phyloP scores from a whole-genome alignment of 768 basidiomycete genomes.

The Mycena belliarum region DNA sequence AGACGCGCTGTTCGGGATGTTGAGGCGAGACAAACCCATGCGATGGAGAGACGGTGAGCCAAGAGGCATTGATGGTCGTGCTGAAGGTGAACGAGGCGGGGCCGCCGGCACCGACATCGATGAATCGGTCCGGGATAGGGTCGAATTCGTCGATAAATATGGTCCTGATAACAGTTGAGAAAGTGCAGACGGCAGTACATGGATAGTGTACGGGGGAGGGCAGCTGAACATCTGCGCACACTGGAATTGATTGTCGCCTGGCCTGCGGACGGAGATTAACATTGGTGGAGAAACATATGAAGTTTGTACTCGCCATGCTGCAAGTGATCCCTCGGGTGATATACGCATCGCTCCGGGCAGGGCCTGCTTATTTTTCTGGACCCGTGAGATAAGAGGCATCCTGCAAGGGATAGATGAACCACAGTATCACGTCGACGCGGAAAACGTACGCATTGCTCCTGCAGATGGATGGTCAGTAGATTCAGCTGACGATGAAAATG shows the following conservation, averaged over 20 bases:
- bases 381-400: conserved; percentile 53
- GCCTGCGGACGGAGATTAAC: conserved; percentile 38
- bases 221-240: conserved; percentile 47
- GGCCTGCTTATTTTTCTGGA: conserved; percentile 56
- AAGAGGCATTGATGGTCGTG: conserved; percentile 48
- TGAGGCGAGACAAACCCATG: conserved; percentile 51
- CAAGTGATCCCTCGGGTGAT: conserved; percentile 57
- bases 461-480: background rate
- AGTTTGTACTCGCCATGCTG: conserved; percentile 50
- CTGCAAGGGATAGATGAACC: conserved; percentile 25
- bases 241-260: conserved; percentile 65
- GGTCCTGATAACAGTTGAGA: conserved; percentile 31
- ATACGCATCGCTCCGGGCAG: conserved; percentile 66
- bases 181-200: conserved; percentile 34
- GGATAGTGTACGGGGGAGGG: conserved; percentile 31
- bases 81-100: conserved; percentile 59
- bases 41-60: conserved; percentile 50
- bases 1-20: conserved; percentile 54
- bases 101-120: conserved; percentile 66
- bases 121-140: conserved; percentile 51
- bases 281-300: too few relatives aligned
- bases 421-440: background rate
- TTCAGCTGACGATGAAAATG: conserved; percentile 25
- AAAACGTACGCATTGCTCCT: background rate
- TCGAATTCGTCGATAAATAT: conserved; percentile 59